Base-by-base conservation (phyloP, 1,284 basidiomycete species). In the Rhizoctonia solani region DNA sequence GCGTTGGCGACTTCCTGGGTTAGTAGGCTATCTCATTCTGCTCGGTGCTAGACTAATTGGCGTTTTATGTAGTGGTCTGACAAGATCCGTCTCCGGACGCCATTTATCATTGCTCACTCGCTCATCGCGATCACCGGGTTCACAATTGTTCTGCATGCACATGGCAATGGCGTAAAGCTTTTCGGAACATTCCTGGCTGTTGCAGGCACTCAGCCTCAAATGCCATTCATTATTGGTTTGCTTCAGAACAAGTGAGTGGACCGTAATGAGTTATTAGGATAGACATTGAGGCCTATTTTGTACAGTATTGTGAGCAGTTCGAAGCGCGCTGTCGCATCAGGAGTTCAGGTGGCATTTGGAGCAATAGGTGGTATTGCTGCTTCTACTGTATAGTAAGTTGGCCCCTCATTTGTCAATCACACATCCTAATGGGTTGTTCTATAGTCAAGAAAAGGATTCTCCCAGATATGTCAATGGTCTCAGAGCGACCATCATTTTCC, bases 291-390 rank as follows among this genome's bases (percentile, higher is more conserved):
- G 13, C 14, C 14, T 16, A 32, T n/a, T n/a, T n/a, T n/a, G n/a
- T 11, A 32, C n/a, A 63, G 58, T 25, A 63, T 63, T 27, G 58
- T 63, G 34, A 63, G 58, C 47, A 63, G 58, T 34, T 63, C 68
- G 4, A 69, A 69, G 49, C 65, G 68, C 14, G 63, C 68, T 2
- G 66, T 55, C 39, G 66, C 65, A 27, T 68, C 58, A 5, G 56
- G 42, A 23, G 53, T 56, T 23, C 44, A 67, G n/a, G 54, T 67
- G 29, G 56, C 56, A 32, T 67, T 67, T 39, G 66, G 65, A 14
- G 68, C 65, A 4, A 67, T 69, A 25, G 66, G 68, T 16, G 68
- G 68, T 32, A 69, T 69, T 52, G 54, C 66, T 6, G 68, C 68
- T 11, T 56, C 68, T 3, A 52, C 58, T 0, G 68, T 69, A 30